Percentiles rank a stretch among this genome's conserved stretches.
Conservation (phyloP, 352 stramenopile species). For the Phytophthora tubulina region DNA sequence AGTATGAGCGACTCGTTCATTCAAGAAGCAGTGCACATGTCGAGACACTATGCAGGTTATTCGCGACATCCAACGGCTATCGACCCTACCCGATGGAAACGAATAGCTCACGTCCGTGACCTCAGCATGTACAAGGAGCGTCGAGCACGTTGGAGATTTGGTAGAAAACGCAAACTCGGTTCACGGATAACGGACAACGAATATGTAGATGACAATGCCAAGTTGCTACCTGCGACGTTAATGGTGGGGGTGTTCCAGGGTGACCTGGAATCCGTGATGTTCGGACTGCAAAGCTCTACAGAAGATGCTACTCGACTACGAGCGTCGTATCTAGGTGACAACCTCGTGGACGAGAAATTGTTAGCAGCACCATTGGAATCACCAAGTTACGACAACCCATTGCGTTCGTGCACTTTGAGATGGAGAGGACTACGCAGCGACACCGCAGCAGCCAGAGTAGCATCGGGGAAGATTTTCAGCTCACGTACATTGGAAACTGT, state of each 20-base stretch:
- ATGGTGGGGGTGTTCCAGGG: conserved; percentile 44
- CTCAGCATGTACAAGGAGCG: conserved; percentile 45
- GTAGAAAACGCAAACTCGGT: conserved; percentile 39
- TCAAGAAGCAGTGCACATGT: conserved; percentile 48
- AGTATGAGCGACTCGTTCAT: conserved; percentile 48
- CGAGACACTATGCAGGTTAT: conserved; percentile 40
- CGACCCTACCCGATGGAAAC: conserved; percentile 44
- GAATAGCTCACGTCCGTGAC: conserved; percentile 28
- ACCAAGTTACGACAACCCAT: conserved; percentile 33
- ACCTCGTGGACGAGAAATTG: conserved; percentile 40
- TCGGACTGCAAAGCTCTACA: conserved; percentile 42
- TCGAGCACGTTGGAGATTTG: conserved; percentile 23
- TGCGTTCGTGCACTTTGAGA: conserved; percentile 43
- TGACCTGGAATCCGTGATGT: conserved; percentile 49
- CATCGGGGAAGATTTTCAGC: conserved; percentile 31
- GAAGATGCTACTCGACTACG: conserved; percentile 40
- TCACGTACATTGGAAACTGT: conserved; percentile 32
- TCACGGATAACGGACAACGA: conserved; percentile 33
- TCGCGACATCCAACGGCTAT: conserved; percentile 25
- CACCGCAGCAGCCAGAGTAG: conserved; percentile 24
- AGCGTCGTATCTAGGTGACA: conserved; percentile 40
- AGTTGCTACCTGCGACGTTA: conserved; percentile 38
- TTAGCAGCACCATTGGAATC: conserved; percentile 35
- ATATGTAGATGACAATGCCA: conserved; percentile 20
- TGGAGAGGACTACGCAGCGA: conserved; percentile 38